phyloP scores from a whole-genome alignment of 192 early-diverging fungal genomes.

The Chytriomyces sp. region DNA sequence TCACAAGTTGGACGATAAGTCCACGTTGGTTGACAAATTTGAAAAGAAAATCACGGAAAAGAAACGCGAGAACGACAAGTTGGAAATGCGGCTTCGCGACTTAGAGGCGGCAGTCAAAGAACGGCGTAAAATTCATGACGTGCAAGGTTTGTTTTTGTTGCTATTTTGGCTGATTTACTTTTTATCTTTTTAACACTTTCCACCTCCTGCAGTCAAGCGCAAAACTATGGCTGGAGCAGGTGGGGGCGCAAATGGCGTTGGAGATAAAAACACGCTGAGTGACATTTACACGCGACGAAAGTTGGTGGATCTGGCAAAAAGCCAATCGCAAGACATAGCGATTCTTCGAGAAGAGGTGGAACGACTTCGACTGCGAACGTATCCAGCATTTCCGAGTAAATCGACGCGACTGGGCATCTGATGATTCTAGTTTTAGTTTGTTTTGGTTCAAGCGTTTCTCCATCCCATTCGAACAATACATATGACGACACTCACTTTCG shows the following conservation, averaged over 20 bases:
- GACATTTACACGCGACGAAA: constrained; percentile 57
- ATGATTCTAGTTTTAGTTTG: no score
- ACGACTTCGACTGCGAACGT: constrained; percentile 59
- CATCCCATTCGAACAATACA: not conserved
- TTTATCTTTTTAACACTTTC: not conserved
- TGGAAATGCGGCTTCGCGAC: constrained; percentile 43
- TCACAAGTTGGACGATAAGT: constrained; percentile 58
- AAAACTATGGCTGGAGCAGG: constrained; percentile 13
- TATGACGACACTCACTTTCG: not conserved
- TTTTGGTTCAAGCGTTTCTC: no score
- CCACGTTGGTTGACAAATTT: constrained; percentile 37
- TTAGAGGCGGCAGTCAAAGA: constrained; percentile 51
- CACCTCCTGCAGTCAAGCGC: constrained; percentile 5
- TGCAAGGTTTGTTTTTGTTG: constrained; percentile 38
- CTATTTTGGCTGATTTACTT: not conserved
- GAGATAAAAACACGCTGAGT: constrained; percentile 37
- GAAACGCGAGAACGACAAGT: constrained; percentile 47
- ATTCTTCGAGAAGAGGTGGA: constrained; percentile 64
- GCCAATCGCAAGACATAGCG: constrained; percentile 67
- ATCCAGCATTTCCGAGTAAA: constrained; percentile 61
- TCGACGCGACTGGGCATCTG: no score
- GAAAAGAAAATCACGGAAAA: constrained; percentile 50
- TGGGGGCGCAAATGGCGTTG: not conserved
- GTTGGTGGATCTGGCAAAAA: constrained; percentile 62
- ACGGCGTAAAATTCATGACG: constrained; percentile 49